phyloP scores from a whole-genome alignment of 331 rosid species.

The Malus hybrid region DNA sequence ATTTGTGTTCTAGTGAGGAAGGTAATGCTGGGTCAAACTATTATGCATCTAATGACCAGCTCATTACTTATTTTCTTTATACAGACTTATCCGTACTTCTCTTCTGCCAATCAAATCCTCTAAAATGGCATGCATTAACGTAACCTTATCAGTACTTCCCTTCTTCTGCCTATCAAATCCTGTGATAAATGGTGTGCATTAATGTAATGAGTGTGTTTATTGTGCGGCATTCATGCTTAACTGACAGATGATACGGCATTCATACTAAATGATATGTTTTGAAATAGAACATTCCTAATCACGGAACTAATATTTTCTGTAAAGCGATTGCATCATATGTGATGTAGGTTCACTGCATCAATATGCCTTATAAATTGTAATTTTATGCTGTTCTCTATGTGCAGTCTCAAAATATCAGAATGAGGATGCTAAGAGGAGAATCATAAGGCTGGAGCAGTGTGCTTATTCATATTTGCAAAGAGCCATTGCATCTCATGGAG shows the following conservation, averaged over 20 bases:
- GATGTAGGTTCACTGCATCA: constrained; percentile 1
- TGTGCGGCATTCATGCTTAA: background rate
- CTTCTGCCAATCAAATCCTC: background rate
- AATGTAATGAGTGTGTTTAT: background rate
- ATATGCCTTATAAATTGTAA: background rate
- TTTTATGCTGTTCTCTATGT: constrained; percentile 12
- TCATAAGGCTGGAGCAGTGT: constrained; percentile 85
- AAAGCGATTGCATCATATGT: background rate
- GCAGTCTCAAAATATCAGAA: constrained; percentile 65
- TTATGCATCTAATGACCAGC: background rate
- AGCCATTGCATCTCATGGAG: constrained; percentile 75
- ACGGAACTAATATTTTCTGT: background rate
- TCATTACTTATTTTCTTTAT: background rate
- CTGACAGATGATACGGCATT: background rate
- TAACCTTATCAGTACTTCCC: no score
- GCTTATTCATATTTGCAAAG: constrained; percentile 63
- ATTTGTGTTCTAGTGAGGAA: constrained; percentile 51
- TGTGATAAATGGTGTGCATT: background rate
- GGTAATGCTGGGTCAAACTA: constrained; percentile 37
- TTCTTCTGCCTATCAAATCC: background rate
- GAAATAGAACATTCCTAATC: background rate
- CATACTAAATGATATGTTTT: background rate
- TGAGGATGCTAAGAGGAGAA: constrained; percentile 58
- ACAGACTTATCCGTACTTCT: background rate
- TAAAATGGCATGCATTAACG: background rate